Evolutionary conservation across 371 early-diverging fungal genomes (phyloP), one percentile per base, ranked within the genome.

Genomic region (Mortierella sp.): DNA sequence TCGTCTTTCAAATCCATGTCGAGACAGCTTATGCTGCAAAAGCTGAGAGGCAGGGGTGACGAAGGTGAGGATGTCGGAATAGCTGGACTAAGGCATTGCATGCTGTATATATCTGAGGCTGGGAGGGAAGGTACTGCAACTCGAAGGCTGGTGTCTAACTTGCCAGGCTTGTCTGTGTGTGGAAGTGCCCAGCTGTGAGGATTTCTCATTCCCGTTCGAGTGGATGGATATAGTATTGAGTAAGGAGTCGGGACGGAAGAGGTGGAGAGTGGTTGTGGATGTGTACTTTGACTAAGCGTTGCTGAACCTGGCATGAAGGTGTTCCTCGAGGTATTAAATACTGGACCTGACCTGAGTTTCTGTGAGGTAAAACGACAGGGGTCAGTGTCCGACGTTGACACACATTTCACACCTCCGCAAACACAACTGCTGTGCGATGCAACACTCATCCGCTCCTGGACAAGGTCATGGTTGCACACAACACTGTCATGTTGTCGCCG

Each of bases 11-110:
- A 34, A 21, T 54, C 47, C 28, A 48, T 39, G n/a, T 54, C 51
- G 9, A 24, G 18, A 12, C 31, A 9, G 38, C 34, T 43, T 14
- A 41, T 14, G 26, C 19, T 61, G 7, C 38, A 45, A 45, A 61
- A 61, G 46, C 41, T 46, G 34, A 61, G 57, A 27, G 69, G 69
- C 19, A 68, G 47, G 1, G 69, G 69, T 0, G 69, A 68, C 0
- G 69, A 57, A 16, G 69, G 69, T 5, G 69, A 61, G 3, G 69
- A 68, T 3, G 47, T 47, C 16, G 69, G 53, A n/a, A 41, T 34
- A 6, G 7, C 28, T 1, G 14, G 60, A 24, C 34, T n/a, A 50
- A 27, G 12, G 27, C 51, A 27, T 3, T 30, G 26, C 14, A 7
- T 13, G 8, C 13, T 13, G 30, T 10, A 30, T 24, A 27, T 3